Evolutionary conservation across 345 rosid species (phyloP), one percentile per base, ranked within the genome.

Genomic region (Sonneratia alba): DNA sequence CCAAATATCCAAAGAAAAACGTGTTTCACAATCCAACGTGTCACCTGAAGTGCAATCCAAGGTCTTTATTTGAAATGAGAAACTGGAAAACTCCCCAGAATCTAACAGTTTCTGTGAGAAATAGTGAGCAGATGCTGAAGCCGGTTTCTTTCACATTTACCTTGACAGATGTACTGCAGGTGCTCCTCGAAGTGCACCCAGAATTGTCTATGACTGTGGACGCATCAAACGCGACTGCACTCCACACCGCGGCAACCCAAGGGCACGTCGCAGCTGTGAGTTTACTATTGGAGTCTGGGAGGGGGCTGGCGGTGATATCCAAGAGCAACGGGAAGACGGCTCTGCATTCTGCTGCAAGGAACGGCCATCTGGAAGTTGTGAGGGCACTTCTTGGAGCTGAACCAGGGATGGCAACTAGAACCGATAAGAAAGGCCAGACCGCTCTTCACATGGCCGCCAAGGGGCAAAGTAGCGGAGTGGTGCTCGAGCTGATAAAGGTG

Each of bases 401-500:
- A 4, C 70, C 75, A 6, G 70, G 63, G 45, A 65, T 66, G 6
- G 63, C 24, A 11, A n/a, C 48, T 1, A 19, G 70, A 16, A 66
- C 27, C 2, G 75, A 73, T 66, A 73, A 66, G 63, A 73, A 73
- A 49, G 75, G 75, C 10, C 75, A 66, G 63, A 66, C 75, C 0
- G 70, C 75, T 21, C 64, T 73, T 21, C 75, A 73, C 62, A 66
- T 73, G 75, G 75, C 75, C 2, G 70, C 56, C 11, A 73, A 73
- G 64, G 75, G 75, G 7, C 70, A 47, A 14, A 73, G 40, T 42
- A 18, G 8, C 32, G 75, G 65, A 5, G 34, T 73, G 36, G 75
- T 73, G 57, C 27, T 12, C 6, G 69, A 62, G 70, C 36, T 73
- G 75, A 73, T 73, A 16, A 37, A 66, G 36, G 69, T 51, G 13